phyloP scores from a whole-genome alignment of 345 rosid species.

The Iberis pinnata region DNA sequence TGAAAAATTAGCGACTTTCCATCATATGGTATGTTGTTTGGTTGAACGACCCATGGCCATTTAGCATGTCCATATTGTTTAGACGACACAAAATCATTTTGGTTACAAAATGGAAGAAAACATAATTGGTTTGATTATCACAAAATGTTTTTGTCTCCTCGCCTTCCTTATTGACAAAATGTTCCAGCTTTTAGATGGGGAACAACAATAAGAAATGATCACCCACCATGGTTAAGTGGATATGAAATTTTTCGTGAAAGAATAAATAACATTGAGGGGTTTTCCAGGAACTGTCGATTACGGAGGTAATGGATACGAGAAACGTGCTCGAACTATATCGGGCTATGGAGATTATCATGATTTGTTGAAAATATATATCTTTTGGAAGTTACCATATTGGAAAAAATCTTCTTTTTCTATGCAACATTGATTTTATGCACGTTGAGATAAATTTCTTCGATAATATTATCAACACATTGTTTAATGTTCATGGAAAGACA shows the following conservation, averaged over 20 bases:
- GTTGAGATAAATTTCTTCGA: background rate
- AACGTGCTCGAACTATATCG: background rate
- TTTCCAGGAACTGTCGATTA: background rate
- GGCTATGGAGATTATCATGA: background rate
- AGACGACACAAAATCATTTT: background rate
- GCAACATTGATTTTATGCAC: background rate
- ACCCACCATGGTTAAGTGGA: background rate
- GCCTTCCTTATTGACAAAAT: background rate
- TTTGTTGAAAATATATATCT: background rate
- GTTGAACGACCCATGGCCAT: background rate
- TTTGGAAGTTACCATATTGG: background rate
- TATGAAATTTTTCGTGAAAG: background rate
- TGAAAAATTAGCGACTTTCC: background rate
- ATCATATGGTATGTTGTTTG: background rate
- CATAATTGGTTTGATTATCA: background rate
- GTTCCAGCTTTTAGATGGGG: background rate
- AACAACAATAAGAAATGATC: background rate
- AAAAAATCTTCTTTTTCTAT: background rate
- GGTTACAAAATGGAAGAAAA: background rate
- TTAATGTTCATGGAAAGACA: background rate
- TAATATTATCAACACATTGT: background rate
- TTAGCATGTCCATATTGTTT: background rate
- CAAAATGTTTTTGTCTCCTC: background rate
- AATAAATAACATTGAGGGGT: background rate
- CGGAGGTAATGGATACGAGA: background rate